Base-by-base conservation (phyloP, 2,329 filamentous ascomycete species). In the Xylaria arbuscula region DNA sequence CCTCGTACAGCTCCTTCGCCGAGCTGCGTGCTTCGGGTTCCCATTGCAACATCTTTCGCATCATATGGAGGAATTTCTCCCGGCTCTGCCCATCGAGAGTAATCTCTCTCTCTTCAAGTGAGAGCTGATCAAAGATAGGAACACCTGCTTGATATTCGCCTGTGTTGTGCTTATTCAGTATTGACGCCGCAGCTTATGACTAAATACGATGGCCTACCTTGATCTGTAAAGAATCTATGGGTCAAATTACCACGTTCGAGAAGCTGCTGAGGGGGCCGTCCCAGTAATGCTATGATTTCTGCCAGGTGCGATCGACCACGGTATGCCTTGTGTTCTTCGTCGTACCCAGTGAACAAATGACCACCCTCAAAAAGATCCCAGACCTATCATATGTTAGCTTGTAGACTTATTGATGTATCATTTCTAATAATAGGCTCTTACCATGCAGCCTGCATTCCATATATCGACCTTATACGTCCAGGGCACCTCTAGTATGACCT, bases 401-500 rank as follows among this genome's bases (percentile, higher is more conserved):
- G 48, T 28, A 48, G 13, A n/a, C 28, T 42, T 9, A n/a, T 24
- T 40, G 15, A 13, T 19, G 13, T 24, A 15, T 19, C 17, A 17
- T 42, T 47, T 38, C 38, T 10, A 32, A 15, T 28, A 7, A 60
- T 28, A 22, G 0, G 36, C n/a, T n/a, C 17, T 48, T 51, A 62
- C 58, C 64, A 87, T 81, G 63, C 81, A 83, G 9, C 84, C 84
- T 3, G 80, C 78, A 64, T 84, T 86, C 85, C 85, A 88, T 61
- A 88, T 83, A 74, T 88, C 85, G 15, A 84, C 77, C 19, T 79
- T 76, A 60, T 82, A 84, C 0, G 77, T 76, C 85, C 84, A 87
- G 1, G 80, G 79, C 2, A 72, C 76, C 72, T 79, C 72, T 0
- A 87, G 65, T 5, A 87, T 84, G 9, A 87, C 83, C 67, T 88